Evolutionary conservation across 1,284 basidiomycete genomes (phyloP), one percentile per base, ranked within the genome.

Genomic region (Ganoderma leucocontextum): DNA sequence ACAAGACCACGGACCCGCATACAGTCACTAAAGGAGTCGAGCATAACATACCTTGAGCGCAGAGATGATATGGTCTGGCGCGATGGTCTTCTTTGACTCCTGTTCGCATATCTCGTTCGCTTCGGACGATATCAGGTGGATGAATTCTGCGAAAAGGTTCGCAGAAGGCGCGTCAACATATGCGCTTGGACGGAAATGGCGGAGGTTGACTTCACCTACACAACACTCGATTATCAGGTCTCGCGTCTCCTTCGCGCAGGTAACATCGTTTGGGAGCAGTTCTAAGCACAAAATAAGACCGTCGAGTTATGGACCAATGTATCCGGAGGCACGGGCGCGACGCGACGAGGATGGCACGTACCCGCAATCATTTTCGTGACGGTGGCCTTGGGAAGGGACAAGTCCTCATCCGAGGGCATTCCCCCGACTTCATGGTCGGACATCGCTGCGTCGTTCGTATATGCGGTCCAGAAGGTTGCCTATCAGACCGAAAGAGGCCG

Each of bases 21-120:
- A 57, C n/a, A 58, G 35, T n/a, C 17, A 49, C n/a, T 5, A n/a
- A 57, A 42, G 38, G 38, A 19, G 62, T 33, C 41, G 15, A 41
- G 33, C 22, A 25, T 35, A 25, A 65, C 44, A 60, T 68, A 95
- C 96, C 84, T 96, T 95, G 63, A 99, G 84, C 6, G 97, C 98
- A 44, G 89, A 85, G 55, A 98, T 92, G 60, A 99, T 97, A 78
- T 99, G 97, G 77, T 99, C 97, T 2, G 98, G 97, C 4, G 96
- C 95, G 75, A 99, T 99, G 0, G 97, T 99, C 85, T 99, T 99
- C 85, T 99, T 99, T n/a, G 94, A 93, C 77, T 97, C 96, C 79
- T 95, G 92, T 78, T 99, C 98, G 80, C 98, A 99, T 68, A 98
- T 95, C 74, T 98, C 96, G 81, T 99, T 99, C 63, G 97, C 94